phyloP scores from a whole-genome alignment of 257 asterid genomes.

The Solanum piurae region DNA sequence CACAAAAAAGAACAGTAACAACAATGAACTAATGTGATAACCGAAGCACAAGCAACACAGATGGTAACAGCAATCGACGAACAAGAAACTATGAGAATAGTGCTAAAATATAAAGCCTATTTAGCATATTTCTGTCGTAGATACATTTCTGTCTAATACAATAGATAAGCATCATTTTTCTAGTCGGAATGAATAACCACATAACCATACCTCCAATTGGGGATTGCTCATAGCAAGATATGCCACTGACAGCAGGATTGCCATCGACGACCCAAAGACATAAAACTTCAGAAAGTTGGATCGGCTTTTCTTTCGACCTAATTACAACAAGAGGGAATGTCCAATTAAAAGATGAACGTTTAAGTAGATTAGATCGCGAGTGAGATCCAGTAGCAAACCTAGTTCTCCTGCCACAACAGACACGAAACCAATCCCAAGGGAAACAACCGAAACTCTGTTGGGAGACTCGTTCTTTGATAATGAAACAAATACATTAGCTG shows the following conservation, averaged over 20 bases:
- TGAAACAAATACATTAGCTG: conserved; percentile 20
- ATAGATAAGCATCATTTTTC: neutral
- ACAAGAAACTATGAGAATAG: too few species aligned
- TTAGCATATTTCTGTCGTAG: too few species aligned
- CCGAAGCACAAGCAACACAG: too few species aligned
- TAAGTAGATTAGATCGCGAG: neutral
- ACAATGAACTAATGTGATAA: too few species aligned
- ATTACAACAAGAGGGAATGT: neutral
- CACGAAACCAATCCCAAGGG: conserved; percentile 29
- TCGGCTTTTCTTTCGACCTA: conserved; percentile 74
- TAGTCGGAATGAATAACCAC: neutral
- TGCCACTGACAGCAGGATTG: conserved; percentile 33
- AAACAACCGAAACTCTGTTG: conserved; percentile 16
- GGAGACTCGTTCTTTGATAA: neutral
- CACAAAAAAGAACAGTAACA: too few species aligned
- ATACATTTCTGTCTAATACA: neutral
- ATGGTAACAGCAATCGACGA: too few species aligned
- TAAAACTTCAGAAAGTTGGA: conserved; percentile 48
- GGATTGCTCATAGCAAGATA: conserved; percentile 22
- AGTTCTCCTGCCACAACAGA: conserved; percentile 66
- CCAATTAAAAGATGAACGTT: neutral
- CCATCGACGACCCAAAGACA: conserved; percentile 49
- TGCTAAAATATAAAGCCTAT: neutral
- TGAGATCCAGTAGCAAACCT: conserved; percentile 23
- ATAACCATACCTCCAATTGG: conserved; percentile 31